A percentile compares a stretch with the other conserved stretches of the same genome.
Conservation (phyloP, 2,329 filamentous ascomycete species). For the Apiospora marii region DNA sequence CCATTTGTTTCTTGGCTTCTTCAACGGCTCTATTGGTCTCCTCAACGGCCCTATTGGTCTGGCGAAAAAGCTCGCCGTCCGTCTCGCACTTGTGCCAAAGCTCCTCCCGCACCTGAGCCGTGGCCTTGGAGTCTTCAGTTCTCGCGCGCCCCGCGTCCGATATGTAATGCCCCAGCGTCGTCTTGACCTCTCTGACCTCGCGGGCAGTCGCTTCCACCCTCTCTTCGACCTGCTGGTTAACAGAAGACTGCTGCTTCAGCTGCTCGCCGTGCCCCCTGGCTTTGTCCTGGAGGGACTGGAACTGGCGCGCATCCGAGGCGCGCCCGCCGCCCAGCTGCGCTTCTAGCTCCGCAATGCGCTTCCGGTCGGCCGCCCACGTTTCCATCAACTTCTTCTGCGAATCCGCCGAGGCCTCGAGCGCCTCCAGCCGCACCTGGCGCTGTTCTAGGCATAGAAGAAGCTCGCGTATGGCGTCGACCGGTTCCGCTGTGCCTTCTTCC, state of each 20-base stretch:
- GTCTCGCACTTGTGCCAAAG: not conserved
- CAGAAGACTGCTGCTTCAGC: not conserved
- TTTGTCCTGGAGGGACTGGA: not conserved
- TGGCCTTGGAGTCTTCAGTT: not conserved
- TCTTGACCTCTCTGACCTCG: not conserved
- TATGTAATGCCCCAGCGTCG: not conserved
- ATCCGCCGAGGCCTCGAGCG: conserved; percentile 11
- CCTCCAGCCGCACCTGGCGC: conserved; percentile 22
- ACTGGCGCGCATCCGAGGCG: not conserved
- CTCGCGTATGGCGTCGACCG: not conserved
- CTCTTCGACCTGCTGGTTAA: not conserved
- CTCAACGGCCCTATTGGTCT: not conserved
- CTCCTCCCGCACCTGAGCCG: not conserved
- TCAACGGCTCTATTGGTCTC: not conserved
- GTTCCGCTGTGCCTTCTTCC: not conserved
- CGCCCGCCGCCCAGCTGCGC: not conserved
- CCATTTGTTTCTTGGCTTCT: not conserved
- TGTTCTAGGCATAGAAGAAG: conserved; percentile 21
- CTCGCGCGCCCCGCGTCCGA: not conserved
- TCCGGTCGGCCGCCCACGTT: not conserved
- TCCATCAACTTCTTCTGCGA: not conserved
- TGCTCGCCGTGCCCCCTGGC: not conserved
- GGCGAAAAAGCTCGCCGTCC: not conserved
- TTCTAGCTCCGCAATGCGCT: conserved; percentile 6
- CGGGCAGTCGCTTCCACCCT: not conserved